Percentiles rank a stretch among this genome's conserved stretches.
These are phyloP conservation scores for Hondaea fermentalgiana DNA, from an alignment of 108 stramenopile genomes.

Conservation along the genomic window DNA sequence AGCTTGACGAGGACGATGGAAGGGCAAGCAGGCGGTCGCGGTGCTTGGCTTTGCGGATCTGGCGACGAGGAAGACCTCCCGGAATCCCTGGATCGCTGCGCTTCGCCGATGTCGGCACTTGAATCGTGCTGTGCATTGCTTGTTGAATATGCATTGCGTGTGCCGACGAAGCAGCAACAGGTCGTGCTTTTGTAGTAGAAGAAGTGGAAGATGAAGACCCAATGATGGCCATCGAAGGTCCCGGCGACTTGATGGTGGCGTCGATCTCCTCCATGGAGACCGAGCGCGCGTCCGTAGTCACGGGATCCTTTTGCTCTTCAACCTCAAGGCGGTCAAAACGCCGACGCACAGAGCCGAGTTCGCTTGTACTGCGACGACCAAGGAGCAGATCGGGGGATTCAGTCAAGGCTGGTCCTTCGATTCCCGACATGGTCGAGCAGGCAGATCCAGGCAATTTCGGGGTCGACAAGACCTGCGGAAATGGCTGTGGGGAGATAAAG, in stretches of 20 bases:
- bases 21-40: background rate
- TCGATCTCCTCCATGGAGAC: background rate
- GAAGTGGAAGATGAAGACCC: background rate
- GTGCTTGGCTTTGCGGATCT: background rate
- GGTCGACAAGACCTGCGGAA: background rate
- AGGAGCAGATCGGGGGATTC: background rate
- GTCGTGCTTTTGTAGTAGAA: background rate
- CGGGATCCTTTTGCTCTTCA: background rate
- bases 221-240: background rate
- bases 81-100: background rate
- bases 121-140: background rate
- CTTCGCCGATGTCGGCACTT: background rate
- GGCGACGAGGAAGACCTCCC: background rate
- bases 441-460: background rate
- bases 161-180: background rate
- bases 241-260: background rate
- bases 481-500: background rate
- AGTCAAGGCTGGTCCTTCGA: background rate
- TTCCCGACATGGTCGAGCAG: background rate
- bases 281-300: background rate
- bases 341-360: background rate
- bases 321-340: background rate
- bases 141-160: too few species aligned
- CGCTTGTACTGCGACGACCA: background rate
- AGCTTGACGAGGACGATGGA: background rate